phyloP scores from a whole-genome alignment of 192 early-diverging fungal genomes.

The Helicostylum pulchrum region DNA sequence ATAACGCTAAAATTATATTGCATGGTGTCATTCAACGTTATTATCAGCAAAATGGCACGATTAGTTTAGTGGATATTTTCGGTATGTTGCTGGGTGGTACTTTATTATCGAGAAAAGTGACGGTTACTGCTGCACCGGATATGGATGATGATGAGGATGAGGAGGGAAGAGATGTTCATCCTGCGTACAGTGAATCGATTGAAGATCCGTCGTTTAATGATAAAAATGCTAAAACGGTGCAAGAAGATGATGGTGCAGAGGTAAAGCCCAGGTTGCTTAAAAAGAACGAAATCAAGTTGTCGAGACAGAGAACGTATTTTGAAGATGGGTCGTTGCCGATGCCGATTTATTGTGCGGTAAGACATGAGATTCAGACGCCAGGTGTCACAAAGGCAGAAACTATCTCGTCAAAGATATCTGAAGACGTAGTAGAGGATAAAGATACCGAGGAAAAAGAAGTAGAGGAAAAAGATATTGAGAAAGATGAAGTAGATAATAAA shows the following conservation, averaged over 20 bases:
- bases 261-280: slow-evolving; percentile 12
- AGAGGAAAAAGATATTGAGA: not conserved
- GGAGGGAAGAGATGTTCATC: slow-evolving; percentile 4
- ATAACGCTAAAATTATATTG: slow-evolving; percentile 19
- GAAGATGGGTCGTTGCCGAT: slow-evolving; percentile 63
- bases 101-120: slow-evolving; percentile 38
- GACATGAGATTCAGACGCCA: slow-evolving; percentile 50
- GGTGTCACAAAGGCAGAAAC: too few species aligned
- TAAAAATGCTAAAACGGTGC: slow-evolving; percentile 22
- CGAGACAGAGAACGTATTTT: slow-evolving; percentile 49
- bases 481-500: slow-evolving; percentile 14
- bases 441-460: not conserved
- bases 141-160: not conserved
- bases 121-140: not conserved
- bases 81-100: slow-evolving; percentile 46
- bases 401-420: not conserved
- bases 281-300: slow-evolving; percentile 45
- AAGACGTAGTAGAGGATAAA: not conserved
- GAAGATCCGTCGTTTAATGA: slow-evolving; percentile 10
- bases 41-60: slow-evolving; percentile 17
- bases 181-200: slow-evolving; percentile 1
- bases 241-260: slow-evolving; percentile 13
- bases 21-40: slow-evolving; percentile 28
- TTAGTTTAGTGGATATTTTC: slow-evolving; percentile 53
- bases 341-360: slow-evolving; percentile 73